These are phyloP conservation scores for Plectranthus barbatus DNA, from an alignment of 257 asterid species.

Conservation along the genomic window DNA sequence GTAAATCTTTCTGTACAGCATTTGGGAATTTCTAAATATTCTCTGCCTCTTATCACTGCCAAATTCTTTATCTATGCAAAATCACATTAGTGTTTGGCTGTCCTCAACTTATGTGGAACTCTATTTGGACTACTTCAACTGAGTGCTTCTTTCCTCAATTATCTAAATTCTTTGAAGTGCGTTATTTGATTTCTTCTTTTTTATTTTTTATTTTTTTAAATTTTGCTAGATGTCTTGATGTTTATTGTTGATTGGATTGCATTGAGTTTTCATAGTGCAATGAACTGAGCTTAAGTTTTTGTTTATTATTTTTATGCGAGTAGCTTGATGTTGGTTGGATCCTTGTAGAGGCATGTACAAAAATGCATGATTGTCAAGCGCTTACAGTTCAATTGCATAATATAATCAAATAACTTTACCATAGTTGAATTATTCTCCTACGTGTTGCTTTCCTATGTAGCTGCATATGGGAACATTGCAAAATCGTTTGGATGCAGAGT, in stretches of 20 bases:
- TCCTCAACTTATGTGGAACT: too few relatives aligned
- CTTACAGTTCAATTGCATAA: background rate
- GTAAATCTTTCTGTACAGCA: constrained; percentile 25
- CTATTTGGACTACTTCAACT: too few relatives aligned
- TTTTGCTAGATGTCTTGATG: too few relatives aligned
- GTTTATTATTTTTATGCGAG: background rate
- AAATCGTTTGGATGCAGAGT: constrained; percentile 95
- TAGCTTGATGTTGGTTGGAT: constrained; percentile 11
- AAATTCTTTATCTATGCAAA: background rate
- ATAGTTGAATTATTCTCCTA: constrained; percentile 12
- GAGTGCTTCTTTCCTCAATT: too few relatives aligned
- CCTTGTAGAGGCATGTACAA: background rate
- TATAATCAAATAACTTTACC: background rate
- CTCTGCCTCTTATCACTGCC: background rate
- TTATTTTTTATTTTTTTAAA: too few relatives aligned
- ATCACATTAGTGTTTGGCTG: background rate
- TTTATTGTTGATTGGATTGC: too few relatives aligned
- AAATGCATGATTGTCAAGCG: background rate
- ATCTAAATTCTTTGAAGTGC: too few relatives aligned
- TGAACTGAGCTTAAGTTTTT: too few relatives aligned
- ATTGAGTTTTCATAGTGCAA: background rate
- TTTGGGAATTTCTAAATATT: background rate
- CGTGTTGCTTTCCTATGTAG: constrained; percentile 30
- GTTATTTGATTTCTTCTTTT: too few relatives aligned
- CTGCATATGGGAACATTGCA: constrained; percentile 92